Base-by-base conservation (phyloP, 495 filamentous ascomycete genomes). In the Penicillium antarcticum region DNA sequence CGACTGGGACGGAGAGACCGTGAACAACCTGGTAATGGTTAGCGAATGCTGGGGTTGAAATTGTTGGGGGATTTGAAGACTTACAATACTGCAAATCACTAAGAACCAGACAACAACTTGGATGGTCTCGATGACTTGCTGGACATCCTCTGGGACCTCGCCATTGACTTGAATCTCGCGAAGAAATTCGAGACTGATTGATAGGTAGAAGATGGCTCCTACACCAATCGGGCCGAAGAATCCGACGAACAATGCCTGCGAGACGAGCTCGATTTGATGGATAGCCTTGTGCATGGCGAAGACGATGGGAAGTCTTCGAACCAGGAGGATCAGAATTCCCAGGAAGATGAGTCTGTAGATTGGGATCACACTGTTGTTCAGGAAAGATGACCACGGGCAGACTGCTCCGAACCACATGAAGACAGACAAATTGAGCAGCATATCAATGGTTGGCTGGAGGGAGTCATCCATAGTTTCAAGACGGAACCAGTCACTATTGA, bases 201-300 rank as follows among this genome's bases (percentile, higher is more conserved):
- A 92, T 17, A 96, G 77, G 62, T 96, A 96, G 68, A 95, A 96
- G 37, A 96, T 79, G 4, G 91, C 90, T 38, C 87, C 89, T 5
- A 96, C 89, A n/a, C 92, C 92, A 52, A 97, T 92, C 10, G 91
- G 92, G 0, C 92, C 92, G 57, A 96, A 96, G 75, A 95, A 95
- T 5, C 91, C 92, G 26, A 91, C 87, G 55, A 95, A 95, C 1
- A 85, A 71, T 3, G 91, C 89, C 53, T 95, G 88, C 9, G 74
- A 73, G 7, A 81, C 57, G 35, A 87, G 79, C 52, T 91, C 84
- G 42, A 95, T 89, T 63, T 95, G 90, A 40, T 82, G 84, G 42
- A 96, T 92, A 45, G 79, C 77, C 64, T 81, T 86, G 68, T 89
- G 86, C 62, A 92, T 71, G 9, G 78, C 79, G 31, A 89, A 80